A percentile compares a stretch with the other conserved stretches of the same genome.
Evolutionary conservation across 768 basidiomycete genomes (phyloP).

Genomic region (Arthromyces matolae): DNA sequence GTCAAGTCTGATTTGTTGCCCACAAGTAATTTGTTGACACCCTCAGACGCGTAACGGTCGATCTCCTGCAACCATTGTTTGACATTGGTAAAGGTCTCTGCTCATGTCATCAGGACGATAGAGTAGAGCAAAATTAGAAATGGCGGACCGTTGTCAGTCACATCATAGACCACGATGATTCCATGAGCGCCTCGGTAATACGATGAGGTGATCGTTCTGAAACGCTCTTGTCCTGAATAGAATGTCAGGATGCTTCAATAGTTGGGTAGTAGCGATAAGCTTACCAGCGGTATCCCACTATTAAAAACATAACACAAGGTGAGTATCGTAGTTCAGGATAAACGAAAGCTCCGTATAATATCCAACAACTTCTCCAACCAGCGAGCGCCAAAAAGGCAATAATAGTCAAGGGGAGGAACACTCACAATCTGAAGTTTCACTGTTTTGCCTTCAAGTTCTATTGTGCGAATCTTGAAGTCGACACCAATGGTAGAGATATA

Average conservation of each 20-base stretch:
- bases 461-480: conserved; percentile 98
- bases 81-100: conserved; percentile 94
- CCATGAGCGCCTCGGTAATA: conserved; percentile 99
- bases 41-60: conserved; percentile 94
- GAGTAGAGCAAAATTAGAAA: neutral
- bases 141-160: conserved; percentile 81
- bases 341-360: no score
- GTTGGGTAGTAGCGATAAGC: conserved; percentile 15
- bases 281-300: conserved; percentile 98
- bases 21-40: conserved; percentile 96
- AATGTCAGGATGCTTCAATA: conserved; percentile 9
- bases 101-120: neutral
- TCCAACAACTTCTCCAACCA: no score
- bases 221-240: conserved; percentile 84
- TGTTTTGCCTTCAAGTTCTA: conserved; percentile 97
- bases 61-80: conserved; percentile 95
- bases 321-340: conserved; percentile 13
- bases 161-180: conserved; percentile 98
- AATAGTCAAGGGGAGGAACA: conserved; percentile 20
- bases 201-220: conserved; percentile 98
- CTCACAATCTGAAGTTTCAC: conserved; percentile 98
- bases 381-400: neutral
- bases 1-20: conserved; percentile 99
- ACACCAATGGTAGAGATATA: conserved; percentile 98
- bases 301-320: conserved; percentile 21